Conservation (phyloP, 306 rosid species). For the Dryas octopetala region DNA sequence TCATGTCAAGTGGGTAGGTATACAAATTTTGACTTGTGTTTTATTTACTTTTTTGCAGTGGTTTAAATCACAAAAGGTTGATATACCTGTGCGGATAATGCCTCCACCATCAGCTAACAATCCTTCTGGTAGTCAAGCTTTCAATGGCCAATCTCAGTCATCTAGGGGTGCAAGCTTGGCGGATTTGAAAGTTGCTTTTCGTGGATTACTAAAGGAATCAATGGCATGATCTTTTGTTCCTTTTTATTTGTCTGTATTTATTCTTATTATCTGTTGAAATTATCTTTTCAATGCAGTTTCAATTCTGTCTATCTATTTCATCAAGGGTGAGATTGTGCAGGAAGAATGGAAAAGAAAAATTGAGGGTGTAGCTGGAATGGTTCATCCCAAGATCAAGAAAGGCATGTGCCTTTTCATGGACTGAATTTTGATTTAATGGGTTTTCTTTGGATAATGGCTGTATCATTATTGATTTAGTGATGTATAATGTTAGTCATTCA, state of each 20-base stretch:
- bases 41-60: slow-evolving; percentile 58
- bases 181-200: slow-evolving; percentile 66
- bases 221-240: slow-evolving; percentile 44
- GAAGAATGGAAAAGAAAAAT: slow-evolving; percentile 69
- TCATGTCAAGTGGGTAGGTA: neutral
- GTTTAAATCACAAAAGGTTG: slow-evolving; percentile 85
- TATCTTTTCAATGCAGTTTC: slow-evolving; percentile 12
- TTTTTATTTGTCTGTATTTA: slow-evolving; percentile 7
- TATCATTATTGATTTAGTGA: slow-evolving; percentile 6
- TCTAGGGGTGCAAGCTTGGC: slow-evolving; percentile 53
- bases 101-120: slow-evolving; percentile 48
- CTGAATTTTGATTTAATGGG: slow-evolving; percentile 21
- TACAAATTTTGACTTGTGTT: slow-evolving; percentile 24
- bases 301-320: slow-evolving; percentile 17
- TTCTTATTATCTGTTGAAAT: slow-evolving; percentile 3
- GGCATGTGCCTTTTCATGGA: slow-evolving; percentile 40
- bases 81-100: slow-evolving; percentile 65
- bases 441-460: neutral
- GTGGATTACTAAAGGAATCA: slow-evolving; percentile 60
- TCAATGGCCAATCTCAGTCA: slow-evolving; percentile 47
- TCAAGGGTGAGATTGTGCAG: slow-evolving; percentile 49
- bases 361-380: slow-evolving; percentile 55
- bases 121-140: slow-evolving; percentile 47
- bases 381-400: slow-evolving; percentile 86
- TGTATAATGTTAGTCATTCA: neutral